Percentiles rank a stretch among this genome's conserved stretches.
Evolutionary conservation across 768 basidiomycete species (phyloP).

Genomic region (Lactifluus rugatus): DNA sequence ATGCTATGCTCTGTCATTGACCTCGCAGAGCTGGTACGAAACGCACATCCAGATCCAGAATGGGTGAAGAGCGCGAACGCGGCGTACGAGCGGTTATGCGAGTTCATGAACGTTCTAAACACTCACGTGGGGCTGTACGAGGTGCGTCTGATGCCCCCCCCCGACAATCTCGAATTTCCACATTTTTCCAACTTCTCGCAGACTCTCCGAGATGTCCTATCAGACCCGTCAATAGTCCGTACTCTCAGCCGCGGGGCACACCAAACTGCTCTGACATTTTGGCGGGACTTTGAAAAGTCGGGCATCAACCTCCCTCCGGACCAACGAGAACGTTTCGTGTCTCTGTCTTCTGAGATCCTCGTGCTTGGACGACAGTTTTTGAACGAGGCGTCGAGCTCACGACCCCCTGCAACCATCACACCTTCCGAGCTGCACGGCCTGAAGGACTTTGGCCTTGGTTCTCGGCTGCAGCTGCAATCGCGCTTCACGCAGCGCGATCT

Average conservation of each 20-base stretch:
- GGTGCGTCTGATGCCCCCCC: constrained; percentile 38
- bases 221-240: constrained; percentile 54
- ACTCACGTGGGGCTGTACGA: constrained; percentile 86
- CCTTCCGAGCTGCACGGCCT: constrained; percentile 61
- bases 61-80: constrained; percentile 83
- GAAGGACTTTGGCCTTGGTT: constrained; percentile 70
- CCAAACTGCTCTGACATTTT: constrained; percentile 86
- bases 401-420: constrained; percentile 59
- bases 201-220: constrained; percentile 63
- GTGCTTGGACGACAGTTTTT: constrained; percentile 82
- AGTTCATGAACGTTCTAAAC: constrained; percentile 96
- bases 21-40: constrained; percentile 86
- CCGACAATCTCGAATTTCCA: background rate
- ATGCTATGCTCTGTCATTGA: constrained; percentile 94
- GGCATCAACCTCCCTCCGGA: constrained; percentile 80
- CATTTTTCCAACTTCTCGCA: constrained; percentile 24
- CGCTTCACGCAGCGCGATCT: constrained; percentile 67
- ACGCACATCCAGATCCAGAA: constrained; percentile 77
- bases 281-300: constrained; percentile 95
- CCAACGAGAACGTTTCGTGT: constrained; percentile 74
- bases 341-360: constrained; percentile 82
- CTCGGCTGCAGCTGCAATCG: constrained; percentile 62
- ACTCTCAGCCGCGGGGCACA: constrained; percentile 66
- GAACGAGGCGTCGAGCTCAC: constrained; percentile 49
- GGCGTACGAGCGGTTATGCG: constrained; percentile 86